Base-by-base conservation (phyloP, 1,139 yeast genomes). In the Magnusiomyces ingens region DNA sequence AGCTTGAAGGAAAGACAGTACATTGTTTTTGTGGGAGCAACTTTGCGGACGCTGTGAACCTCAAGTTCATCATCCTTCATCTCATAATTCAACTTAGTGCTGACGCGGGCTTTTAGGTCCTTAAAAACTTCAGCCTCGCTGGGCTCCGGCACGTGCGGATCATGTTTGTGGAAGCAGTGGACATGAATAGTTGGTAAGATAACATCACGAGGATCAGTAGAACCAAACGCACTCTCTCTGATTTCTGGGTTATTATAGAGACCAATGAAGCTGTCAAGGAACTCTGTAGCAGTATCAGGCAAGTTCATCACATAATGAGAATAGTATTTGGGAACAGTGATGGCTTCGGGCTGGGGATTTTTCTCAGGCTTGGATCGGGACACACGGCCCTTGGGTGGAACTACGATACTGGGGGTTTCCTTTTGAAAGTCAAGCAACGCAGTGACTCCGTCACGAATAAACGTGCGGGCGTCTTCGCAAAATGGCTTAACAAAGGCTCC, bases 11-110 rank as follows among this genome's bases (percentile, higher is more conserved):
- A 75, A 3, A 88, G 87, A 68, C 98, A 90, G 67, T 81, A 91
- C 99, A 93, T 93, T 37, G 93, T 93, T 67, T 93, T 94, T 1
- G 97, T 89, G 1, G 99, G 99, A 0, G 99, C 93, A 13, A 94
- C 99, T 66, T 83, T 84, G 64, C 99, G 80, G 13, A 94, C 99
- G 60, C 85, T 73, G 65, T 91, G 98, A 69, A 90, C 85, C 0
- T 71, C 65, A 45, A 86, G 72, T 0, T 71, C 62, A 11, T 53
- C 64, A 6, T 73, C 69, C 1, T 81, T 72, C 17, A 82, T 70
- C 1, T 78, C 74, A 62, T 62, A 75, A 1, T 77, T 74, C 59
- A 93, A 71, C 29, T 81, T 71, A 1, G 73, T 66, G n/a, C 77
- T 70, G 21, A 93, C 78, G 55, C 84, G 79, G 11, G 67, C 64